Evolutionary conservation across 192 early-diverging fungal species (phyloP).

Genomic region (Phlyctochytrium bullatum): DNA sequence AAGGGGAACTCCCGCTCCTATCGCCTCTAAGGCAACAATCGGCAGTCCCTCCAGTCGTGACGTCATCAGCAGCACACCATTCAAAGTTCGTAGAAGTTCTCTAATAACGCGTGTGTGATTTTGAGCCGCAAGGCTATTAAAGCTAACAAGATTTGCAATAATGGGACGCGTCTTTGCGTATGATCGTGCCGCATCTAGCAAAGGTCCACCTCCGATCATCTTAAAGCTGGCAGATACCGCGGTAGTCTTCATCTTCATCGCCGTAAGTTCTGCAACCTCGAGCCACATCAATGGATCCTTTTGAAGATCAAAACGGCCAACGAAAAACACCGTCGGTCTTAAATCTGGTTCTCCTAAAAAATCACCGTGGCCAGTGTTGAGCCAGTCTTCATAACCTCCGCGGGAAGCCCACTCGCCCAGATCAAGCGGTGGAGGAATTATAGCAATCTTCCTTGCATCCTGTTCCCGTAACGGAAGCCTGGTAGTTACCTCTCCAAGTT

Average conservation of each 20-base stretch:
- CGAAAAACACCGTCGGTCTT: constrained; percentile 12
- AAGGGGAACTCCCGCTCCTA: constrained; percentile 27
- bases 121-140: neutral
- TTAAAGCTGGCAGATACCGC: neutral
- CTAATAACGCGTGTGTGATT: neutral
- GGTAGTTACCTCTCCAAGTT: constrained; percentile 5
- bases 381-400: neutral
- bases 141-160: neutral
- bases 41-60: constrained; percentile 26
- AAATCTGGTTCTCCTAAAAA: neutral
- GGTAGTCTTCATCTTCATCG: neutral
- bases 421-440: constrained; percentile 25
- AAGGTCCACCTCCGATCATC: constrained; percentile 15
- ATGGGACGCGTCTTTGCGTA: neutral
- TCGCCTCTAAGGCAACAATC: constrained; percentile 23
- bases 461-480: neutral
- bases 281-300: constrained; percentile 31
- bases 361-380: neutral
- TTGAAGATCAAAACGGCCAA: constrained; percentile 25
- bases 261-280: constrained; percentile 11
- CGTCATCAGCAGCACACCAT: constrained; percentile 18
- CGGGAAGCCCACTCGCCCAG: constrained; percentile 5
- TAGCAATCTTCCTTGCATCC: constrained; percentile 10
- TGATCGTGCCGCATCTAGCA: neutral
- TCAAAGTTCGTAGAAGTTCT: neutral